phyloP scores from a whole-genome alignment of 1,139 yeast species.

The Pneumocystis oryctolagi region DNA sequence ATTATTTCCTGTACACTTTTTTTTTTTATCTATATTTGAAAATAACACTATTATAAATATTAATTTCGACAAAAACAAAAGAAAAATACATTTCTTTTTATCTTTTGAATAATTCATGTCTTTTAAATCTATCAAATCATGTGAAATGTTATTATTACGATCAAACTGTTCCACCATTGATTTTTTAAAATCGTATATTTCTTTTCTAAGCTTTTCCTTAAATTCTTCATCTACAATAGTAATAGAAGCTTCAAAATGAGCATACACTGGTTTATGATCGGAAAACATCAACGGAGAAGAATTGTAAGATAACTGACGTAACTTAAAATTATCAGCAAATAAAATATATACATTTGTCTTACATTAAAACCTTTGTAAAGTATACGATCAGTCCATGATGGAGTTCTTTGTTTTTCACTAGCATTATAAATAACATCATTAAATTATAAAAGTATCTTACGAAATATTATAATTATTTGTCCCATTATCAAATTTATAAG shows the following conservation, averaged over 20 bases:
- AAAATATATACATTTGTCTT: neutral
- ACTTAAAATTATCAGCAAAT: neutral
- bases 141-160: neutral
- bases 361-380: conserved; percentile 35
- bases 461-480: conserved; percentile 52
- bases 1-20: neutral
- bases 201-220: conserved; percentile 42
- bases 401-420: conserved; percentile 80
- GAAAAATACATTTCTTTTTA: neutral
- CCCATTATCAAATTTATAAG: conserved; percentile 87
- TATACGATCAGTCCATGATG: conserved; percentile 93
- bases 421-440: conserved; percentile 23
- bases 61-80: neutral
- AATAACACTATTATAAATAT: neutral
- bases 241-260: conserved; percentile 52
- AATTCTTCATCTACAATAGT: conserved; percentile 52
- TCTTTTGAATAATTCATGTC: neutral
- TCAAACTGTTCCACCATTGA: conserved; percentile 19
- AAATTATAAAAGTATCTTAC: neutral
- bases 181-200: conserved; percentile 38
- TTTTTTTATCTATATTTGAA: neutral
- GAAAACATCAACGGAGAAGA: conserved; percentile 54
- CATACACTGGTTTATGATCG: conserved; percentile 89
- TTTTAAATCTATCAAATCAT: neutral
- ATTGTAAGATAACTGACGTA: conserved; percentile 53